These are phyloP conservation scores for Phytophthora cryptogea DNA, from an alignment of 352 stramenopile species.

Conservation along the genomic window DNA sequence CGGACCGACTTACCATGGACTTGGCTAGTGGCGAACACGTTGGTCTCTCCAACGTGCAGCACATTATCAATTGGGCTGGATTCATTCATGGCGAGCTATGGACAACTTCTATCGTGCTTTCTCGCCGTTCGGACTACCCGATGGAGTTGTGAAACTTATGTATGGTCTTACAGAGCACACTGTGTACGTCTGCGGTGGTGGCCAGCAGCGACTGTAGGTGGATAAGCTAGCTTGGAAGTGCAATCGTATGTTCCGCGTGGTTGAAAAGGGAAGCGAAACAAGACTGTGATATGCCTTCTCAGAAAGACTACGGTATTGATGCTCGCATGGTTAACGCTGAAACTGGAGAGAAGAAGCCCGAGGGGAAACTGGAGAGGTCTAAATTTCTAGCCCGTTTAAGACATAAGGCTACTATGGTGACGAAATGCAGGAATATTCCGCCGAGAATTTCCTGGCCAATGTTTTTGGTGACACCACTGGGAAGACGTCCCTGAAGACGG, in stretches of 20 bases:
- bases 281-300: conserved; percentile 88
- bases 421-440: conserved; percentile 77
- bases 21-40: conserved; percentile 43
- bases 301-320: conserved; percentile 88
- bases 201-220: conserved; percentile 87
- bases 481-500: conserved; percentile 91
- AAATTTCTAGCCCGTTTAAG: conserved; percentile 81
- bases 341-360: conserved; percentile 38
- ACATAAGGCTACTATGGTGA: conserved; percentile 93
- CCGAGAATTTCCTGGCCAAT: conserved; percentile 89
- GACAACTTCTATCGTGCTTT: conserved; percentile 92
- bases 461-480: conserved; percentile 45
- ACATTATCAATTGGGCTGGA: conserved; percentile 99
- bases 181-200: conserved; percentile 97
- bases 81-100: conserved; percentile 93
- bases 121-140: conserved; percentile 79
- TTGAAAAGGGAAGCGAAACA: conserved; percentile 19
- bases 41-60: conserved; percentile 92
- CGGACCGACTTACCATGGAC: conserved; percentile 48
- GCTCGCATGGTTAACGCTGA: conserved; percentile 94
- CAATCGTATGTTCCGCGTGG: conserved; percentile 57
- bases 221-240: conserved; percentile 91
- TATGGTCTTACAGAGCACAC: conserved; percentile 99
- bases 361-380: conserved; percentile 86
- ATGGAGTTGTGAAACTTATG: conserved; percentile 94